Base-by-base conservation (phyloP, 2,329 filamentous ascomycete genomes). In the Coleophoma crateriformis region DNA sequence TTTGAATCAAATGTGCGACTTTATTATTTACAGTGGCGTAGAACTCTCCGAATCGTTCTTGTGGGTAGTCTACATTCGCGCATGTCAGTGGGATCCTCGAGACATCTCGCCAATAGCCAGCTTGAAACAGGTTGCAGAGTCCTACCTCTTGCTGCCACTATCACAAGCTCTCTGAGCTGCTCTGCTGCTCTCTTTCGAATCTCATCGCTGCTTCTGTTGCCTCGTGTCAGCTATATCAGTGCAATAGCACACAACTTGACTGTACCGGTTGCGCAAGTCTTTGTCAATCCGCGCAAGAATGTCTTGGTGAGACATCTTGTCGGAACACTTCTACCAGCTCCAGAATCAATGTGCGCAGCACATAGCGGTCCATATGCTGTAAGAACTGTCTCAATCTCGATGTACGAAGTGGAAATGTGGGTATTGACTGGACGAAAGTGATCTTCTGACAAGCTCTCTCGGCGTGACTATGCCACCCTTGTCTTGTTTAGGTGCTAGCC, bases 41-140 rank as follows among this genome's bases (percentile, higher is more conserved):
- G 67, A 83, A 85, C 57, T 79, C 77, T 51, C 76, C 70, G 69
- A 97, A 97, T 55, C 86, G 84, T 64, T 94, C 90, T 47, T 87
- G 79, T 20, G 82, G 81, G 64, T 94, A 81, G 70, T 97, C 94
- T 85, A 38, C 4, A 27, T 42, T 34, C 27, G 27, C 27, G 22
- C 11, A 14, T n/a, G 46, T 47, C 10, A 49, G 48, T 33, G n/a
- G 22, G 27, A 12, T 27, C 14, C 27, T 45, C 17, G 34, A 27
- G 27, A 19, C 19, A 19, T 27, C 27, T 27, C 27, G 27, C 27
- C 27, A 27, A 27, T 27, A 27, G 27, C 27, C 27, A 7, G 27
- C 7, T 27, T 27, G 27, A 27, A 27, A 27, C 27, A 27, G 27
- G 6, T 27, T 27, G 27, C 27, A 10, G 19, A 19, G 27, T 27